Evolutionary conservation across 116 monocot genomes (phyloP), one percentile per base, ranked within the genome.

Genomic region (Zostera marina): DNA sequence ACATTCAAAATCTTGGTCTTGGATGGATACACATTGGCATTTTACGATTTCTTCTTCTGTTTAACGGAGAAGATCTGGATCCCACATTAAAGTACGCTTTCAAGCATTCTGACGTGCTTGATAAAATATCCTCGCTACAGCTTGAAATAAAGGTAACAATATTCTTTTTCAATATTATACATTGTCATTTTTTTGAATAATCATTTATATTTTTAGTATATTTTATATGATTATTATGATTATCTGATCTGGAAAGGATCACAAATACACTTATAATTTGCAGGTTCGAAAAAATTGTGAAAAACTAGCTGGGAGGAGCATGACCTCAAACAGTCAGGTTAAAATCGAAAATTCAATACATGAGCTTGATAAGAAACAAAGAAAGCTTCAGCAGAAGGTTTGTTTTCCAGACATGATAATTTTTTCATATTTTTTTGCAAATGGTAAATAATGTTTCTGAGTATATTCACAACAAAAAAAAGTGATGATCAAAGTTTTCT

Each of bases 21-120:
- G 85, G 83, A 56, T 98, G 90, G 98, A 47, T 89, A 13, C 68
- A 83, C 46, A 63, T 98, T 74, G 98, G 98, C 22, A 59, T 59
- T 9, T 66, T 98, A 56, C 82, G 91, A 23, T 91, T 86, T 58
- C 49, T 63, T 65, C 74, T 98, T 40, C 72, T 89, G 62, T 32
- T 79, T 44, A 64, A 74, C 20, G 48, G 47, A 66, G 71, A 57
- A 66, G 74, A 66, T 44, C 66, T 68, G 32, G 98, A 98, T 72
- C 98, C 98, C 52, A 66, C 73, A 44, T 48, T 69, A 17, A 83
- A 86, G 61, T 79, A 76, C 64, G 47, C 71, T 66, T 72, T 76
- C 56, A 90, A 80, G 65, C 76, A 83, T 67, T 75, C 83, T 32
- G 51, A 74, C 58, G 70, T 81, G 62, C 38, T 64, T 51, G 77